Conservation (phyloP, 805 yeast genomes). For the Jamesozyma gamospora region DNA sequence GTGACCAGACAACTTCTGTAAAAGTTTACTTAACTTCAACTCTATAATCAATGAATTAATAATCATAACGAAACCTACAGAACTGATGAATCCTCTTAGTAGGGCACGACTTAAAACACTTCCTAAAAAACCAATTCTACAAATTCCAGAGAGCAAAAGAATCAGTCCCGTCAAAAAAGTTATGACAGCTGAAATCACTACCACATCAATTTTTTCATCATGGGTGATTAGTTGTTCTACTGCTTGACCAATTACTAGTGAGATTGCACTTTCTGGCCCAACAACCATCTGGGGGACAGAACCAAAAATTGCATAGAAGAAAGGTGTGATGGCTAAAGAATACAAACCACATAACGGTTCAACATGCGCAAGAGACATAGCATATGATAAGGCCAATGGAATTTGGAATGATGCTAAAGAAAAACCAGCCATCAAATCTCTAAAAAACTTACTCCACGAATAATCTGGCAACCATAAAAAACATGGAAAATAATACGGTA, state of each 20-base stretch:
- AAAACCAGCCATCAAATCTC: slow-evolving; percentile 75
- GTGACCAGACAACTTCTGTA: slow-evolving; percentile 39
- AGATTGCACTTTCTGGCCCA: slow-evolving; percentile 86
- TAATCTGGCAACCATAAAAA: slow-evolving; percentile 58
- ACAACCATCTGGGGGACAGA: slow-evolving; percentile 84
- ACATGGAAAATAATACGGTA: slow-evolving; percentile 61
- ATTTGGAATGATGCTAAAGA: slow-evolving; percentile 86
- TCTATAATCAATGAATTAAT: slow-evolving; percentile 64
- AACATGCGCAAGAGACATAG: slow-evolving; percentile 74
- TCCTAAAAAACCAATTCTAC: slow-evolving; percentile 80
- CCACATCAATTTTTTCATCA: slow-evolving; percentile 34
- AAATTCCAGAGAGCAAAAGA: slow-evolving; percentile 61
- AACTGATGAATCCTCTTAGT: slow-evolving; percentile 73
- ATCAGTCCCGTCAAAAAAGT: slow-evolving; percentile 69
- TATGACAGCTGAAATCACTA: slow-evolving; percentile 55
- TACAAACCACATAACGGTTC: slow-evolving; percentile 74
- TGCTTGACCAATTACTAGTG: slow-evolving; percentile 72
- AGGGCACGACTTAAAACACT: slow-evolving; percentile 69
- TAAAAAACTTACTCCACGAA: slow-evolving; percentile 29
- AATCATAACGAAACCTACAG: slow-evolving; percentile 78
- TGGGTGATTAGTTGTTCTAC: slow-evolving; percentile 46
- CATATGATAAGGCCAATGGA: slow-evolving; percentile 65
- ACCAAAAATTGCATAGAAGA: slow-evolving; percentile 69
- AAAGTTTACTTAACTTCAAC: slow-evolving; percentile 49
- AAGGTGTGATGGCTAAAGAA: slow-evolving; percentile 67